Percentiles rank a stretch among this genome's conserved stretches.
Conservation (phyloP, 352 stramenopile genomes). For the Globisporangium canariense region DNA sequence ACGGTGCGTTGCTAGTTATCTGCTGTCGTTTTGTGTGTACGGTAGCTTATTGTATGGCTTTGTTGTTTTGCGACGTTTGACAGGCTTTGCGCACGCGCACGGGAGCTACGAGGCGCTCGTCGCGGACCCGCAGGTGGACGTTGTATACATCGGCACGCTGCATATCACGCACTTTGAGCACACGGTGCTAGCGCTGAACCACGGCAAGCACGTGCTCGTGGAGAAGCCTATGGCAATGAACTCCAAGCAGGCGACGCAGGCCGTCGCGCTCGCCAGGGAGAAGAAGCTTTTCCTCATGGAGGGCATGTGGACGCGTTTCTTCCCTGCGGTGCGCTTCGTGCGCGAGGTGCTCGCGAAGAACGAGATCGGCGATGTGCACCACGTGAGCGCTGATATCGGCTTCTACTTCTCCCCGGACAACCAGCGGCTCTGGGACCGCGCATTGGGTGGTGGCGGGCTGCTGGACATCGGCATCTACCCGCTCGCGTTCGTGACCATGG, state of each 20-base stretch:
- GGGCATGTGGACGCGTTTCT: slow-evolving; percentile 78
- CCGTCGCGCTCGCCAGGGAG: slow-evolving; percentile 45
- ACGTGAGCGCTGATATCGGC: slow-evolving; percentile 59
- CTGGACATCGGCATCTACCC: slow-evolving; percentile 82
- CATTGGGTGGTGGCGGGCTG: slow-evolving; percentile 60
- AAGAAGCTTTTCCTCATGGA: slow-evolving; percentile 71
- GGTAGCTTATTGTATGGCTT: background rate
- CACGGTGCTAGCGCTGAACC: slow-evolving; percentile 56
- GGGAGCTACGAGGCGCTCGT: slow-evolving; percentile 81
- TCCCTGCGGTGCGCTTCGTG: slow-evolving; percentile 48
- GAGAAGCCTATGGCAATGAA: slow-evolving; percentile 90
- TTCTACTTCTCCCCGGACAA: slow-evolving; percentile 42
- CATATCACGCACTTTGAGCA: slow-evolving; percentile 76
- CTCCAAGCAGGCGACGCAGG: slow-evolving; percentile 53
- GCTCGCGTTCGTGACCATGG: slow-evolving; percentile 67
- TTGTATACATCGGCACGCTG: slow-evolving; percentile 88
- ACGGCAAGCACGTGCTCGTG: slow-evolving; percentile 85
- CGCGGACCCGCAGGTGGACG: slow-evolving; percentile 69
- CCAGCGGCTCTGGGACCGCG: slow-evolving; percentile 62
- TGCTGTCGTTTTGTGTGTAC: background rate
- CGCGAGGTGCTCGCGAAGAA: slow-evolving; percentile 32
- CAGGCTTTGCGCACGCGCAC: slow-evolving; percentile 54
- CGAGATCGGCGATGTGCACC: slow-evolving; percentile 56
- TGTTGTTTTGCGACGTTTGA: background rate
- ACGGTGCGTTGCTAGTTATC: slow-evolving; percentile 16